Evolutionary conservation across 306 rosid genomes (phyloP).

Genomic region (Morella rubra): DNA sequence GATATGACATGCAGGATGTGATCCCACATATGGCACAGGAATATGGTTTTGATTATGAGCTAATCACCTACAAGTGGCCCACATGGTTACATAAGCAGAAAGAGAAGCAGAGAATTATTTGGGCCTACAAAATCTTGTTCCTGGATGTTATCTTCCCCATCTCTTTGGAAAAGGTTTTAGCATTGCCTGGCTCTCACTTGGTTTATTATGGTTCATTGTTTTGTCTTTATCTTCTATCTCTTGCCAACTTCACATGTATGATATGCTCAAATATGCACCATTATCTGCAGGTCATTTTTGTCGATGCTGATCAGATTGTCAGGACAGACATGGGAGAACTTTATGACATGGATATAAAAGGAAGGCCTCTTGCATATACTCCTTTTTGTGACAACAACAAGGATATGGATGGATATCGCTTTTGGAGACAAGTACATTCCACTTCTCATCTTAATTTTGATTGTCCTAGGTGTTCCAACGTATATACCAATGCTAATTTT

Average conservation of each 20-base stretch:
- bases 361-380: conserved; percentile 91
- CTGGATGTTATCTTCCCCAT: conserved; percentile 97
- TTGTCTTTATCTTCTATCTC: conserved; percentile 24
- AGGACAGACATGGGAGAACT: conserved; percentile 99
- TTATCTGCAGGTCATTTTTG: conserved; percentile 86
- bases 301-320: conserved; percentile 93
- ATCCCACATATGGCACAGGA: conserved; percentile 93
- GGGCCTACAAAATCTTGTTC: conserved; percentile 99
- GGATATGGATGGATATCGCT: conserved; percentile 99
- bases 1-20: conserved; percentile 56
- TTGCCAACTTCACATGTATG: conserved; percentile 16
- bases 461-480: conserved; percentile 14
- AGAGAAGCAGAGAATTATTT: conserved; percentile 94
- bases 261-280: conserved; percentile 27
- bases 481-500: background rate
- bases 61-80: conserved; percentile 98
- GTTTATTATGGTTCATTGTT: background rate
- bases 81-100: conserved; percentile 99
- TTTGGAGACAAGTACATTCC: conserved; percentile 91
- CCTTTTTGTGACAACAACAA: conserved; percentile 96
- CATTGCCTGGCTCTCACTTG: conserved; percentile 13
- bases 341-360: conserved; percentile 94
- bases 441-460: conserved; percentile 17
- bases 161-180: conserved; percentile 89
- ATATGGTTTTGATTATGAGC: conserved; percentile 86